Base-by-base conservation (phyloP, 345 rosid genomes). In the Trapa bicornis region DNA sequence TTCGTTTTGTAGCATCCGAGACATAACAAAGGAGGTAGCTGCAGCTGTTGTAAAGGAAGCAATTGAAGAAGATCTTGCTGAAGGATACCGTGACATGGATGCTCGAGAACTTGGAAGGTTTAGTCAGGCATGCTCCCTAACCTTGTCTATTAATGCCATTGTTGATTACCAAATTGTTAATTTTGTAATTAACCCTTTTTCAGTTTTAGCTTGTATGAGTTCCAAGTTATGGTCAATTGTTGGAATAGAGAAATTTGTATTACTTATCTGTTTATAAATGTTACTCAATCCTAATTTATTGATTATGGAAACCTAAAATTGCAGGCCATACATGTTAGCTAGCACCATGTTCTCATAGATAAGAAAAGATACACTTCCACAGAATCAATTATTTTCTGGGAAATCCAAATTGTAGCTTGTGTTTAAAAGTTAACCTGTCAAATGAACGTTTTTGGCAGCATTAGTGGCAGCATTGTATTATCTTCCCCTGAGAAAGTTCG, bases 41-140 rank as follows among this genome's bases (percentile, higher is more conserved):
- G 95, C 88, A 60, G 95, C 97, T 33, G 97, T 94, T 69, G 75
- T 91, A 64, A 84, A 80, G 78, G 99, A 94, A 85, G 97, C 99
- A 14, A 70, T 89, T 70, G 84, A 78, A 73, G 93, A 87, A 70
- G 93, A 86, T 66, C 79, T 94, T 15, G 93, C 85, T 15, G 87
- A 86, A 45, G 99, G 96, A 70, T 89, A 91, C 72, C 89, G 96
- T 22, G 90, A 78, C 29, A 80, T 87, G 83, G 97, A 89, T 65
- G 84, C 83, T 65, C 83, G 93, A 45, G 99, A 89, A 73, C 83
- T 89, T 64, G n/a, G 29, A 38, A 87, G 71, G 82, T 81, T 87
- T 37, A 74, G 67, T 53, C 70, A 75, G 91, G 98, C 85, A 74
- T 41, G 66, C 38, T 65, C 54, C 52, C 56, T 33, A 56, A 3